Evolutionary conservation across 371 early-diverging fungal species (phyloP), one percentile per base, ranked within the genome.

Genomic region (Rhizopus sp.): DNA sequence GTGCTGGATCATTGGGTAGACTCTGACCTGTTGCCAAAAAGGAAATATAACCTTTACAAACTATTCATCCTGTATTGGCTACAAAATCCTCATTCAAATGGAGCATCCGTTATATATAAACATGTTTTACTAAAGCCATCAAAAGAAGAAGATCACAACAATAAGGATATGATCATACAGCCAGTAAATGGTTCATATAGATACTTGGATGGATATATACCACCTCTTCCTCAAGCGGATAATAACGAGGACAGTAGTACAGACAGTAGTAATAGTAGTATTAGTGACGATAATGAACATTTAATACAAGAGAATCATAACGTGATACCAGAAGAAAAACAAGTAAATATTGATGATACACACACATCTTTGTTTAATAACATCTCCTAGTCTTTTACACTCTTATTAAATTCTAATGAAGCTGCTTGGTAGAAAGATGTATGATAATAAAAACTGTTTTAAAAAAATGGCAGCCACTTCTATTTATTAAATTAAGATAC

Each of bases 11-110:
- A 72, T 56, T 81, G 78, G 78, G 60, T 65, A 37, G 42, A 38
- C n/a, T 53, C 57, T 10, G 64, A 66, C 54, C 47, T 75, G 9
- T 47, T 52, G 15, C 62, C 80, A 69, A 64, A 37, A 51, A 55
- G 50, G 13, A 75, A 72, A 42, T 82, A 82, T 47, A 70, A 72
- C 57, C 16, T 82, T 7, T 77, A 72, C 45, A 75, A 80, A 52
- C 39, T 82, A 23, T 44, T 69, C 3, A 59, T 78, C 31, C 59
- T 82, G 9, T 82, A 82, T 51, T 82, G 82, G 82, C 74, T 77
- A 48, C 82, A 82, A 53, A 79, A 56, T 58, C 76, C 78, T 30
- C 74, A 77, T 55, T 79, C 80, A 9, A 68, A 70, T 7, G 82
- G 82, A 9, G 80, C 82, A 2, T 57, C 64, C 13, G 16, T 75